Evolutionary conservation across 176 grass and related monocot species (phyloP).

Genomic region (Eremochloa ophiuroides): DNA sequence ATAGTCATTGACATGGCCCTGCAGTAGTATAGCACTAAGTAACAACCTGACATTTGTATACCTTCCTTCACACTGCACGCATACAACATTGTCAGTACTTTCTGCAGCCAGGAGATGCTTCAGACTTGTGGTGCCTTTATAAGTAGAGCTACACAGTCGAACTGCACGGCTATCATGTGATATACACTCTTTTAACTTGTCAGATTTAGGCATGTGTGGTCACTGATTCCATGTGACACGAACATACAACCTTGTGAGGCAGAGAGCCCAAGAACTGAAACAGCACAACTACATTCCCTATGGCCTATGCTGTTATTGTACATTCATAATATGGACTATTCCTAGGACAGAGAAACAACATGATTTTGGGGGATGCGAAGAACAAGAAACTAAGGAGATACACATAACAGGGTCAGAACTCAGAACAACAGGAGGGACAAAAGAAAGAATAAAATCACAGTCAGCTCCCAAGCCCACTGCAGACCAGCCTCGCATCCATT

Average conservation of each 20-base stretch:
- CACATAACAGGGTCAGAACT: conserved; percentile 9
- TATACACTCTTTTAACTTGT: conserved; percentile 11
- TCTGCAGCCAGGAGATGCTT: neutral
- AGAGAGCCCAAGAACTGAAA: neutral
- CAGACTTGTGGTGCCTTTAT: neutral
- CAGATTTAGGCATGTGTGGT: conserved; percentile 21
- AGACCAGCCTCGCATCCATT: conserved; percentile 27
- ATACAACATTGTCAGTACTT: neutral
- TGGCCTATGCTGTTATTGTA: conserved; percentile 41
- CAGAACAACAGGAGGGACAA: conserved; percentile 20
- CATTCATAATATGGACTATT: conserved; percentile 19
- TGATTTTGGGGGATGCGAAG: neutral
- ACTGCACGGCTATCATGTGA: neutral
- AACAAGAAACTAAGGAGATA: conserved; percentile 18
- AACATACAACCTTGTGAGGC: conserved; percentile 14
- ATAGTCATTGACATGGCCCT: neutral
- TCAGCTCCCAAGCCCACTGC: conserved; percentile 38
- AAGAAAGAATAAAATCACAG: conserved; percentile 47
- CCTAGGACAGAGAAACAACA: neutral
- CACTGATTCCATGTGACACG: neutral
- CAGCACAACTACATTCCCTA: conserved; percentile 36
- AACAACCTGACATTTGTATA: neutral
- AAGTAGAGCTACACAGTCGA: neutral
- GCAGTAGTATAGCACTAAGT: neutral
- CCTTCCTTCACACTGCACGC: neutral